These are phyloP conservation scores for Macrocybe gigantea DNA, from an alignment of 768 basidiomycete species.

Conservation along the genomic window DNA sequence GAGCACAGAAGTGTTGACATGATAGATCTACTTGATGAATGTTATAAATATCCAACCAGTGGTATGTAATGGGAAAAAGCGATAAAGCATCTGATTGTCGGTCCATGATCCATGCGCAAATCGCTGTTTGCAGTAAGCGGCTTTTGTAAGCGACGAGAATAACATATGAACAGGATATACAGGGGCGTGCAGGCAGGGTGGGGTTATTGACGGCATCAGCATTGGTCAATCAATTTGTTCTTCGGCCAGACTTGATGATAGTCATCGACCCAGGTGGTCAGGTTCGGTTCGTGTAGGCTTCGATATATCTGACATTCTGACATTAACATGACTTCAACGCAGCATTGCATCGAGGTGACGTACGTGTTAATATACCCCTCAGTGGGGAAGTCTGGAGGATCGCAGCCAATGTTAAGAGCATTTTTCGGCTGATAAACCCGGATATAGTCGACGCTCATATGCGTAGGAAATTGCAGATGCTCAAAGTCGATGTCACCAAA, in stretches of 20 bases:
- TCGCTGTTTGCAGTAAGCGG: too few relatives aligned
- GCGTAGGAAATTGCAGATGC: slow-evolving; percentile 63
- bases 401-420: slow-evolving; percentile 66
- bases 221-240: slow-evolving; percentile 41
- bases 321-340: background rate
- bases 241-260: slow-evolving; percentile 56
- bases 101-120: too few relatives aligned
- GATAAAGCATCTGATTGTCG: too few relatives aligned
- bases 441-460: slow-evolving; percentile 42
- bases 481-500: slow-evolving; percentile 71
- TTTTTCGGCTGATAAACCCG: slow-evolving; percentile 69
- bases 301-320: slow-evolving; percentile 35
- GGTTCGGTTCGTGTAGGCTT: slow-evolving; percentile 68
- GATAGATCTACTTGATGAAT: too few relatives aligned
- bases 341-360: slow-evolving; percentile 12
- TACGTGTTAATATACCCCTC: slow-evolving; percentile 63
- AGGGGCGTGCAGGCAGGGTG: background rate
- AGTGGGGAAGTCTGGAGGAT: slow-evolving; percentile 64
- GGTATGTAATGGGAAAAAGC: too few relatives aligned
- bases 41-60: too few relatives aligned
- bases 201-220: slow-evolving; percentile 14
- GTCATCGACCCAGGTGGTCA: slow-evolving; percentile 46
- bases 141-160: too few relatives aligned
- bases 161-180: too few relatives aligned
- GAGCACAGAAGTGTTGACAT: too few relatives aligned